Percentiles rank a stretch among this genome's conserved stretches.
phyloP scores from a whole-genome alignment of 768 basidiomycete genomes.

The Chalciporus piperatus region DNA sequence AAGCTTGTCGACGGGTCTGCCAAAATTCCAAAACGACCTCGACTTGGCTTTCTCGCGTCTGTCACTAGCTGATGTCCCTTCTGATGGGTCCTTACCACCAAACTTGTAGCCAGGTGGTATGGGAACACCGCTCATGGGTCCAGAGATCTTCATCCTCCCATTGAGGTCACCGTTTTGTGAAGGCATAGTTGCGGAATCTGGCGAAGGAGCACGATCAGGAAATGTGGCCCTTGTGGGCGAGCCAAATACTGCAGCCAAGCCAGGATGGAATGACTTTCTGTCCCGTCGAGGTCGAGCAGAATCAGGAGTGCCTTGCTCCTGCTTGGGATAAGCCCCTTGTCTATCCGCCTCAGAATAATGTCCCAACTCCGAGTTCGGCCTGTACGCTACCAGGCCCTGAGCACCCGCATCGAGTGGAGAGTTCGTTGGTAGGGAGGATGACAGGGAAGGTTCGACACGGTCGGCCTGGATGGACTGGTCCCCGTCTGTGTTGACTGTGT shows the following conservation, averaged over 20 bases:
- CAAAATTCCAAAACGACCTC: conserved; percentile 91
- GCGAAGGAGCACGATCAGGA: conserved; percentile 37
- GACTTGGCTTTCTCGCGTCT: conserved; percentile 92
- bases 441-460: conserved; percentile 57
- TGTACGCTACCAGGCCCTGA: conserved; percentile 34
- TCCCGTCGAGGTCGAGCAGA: conserved; percentile 51
- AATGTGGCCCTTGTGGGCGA: conserved; percentile 41
- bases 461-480: conserved; percentile 33
- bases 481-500: conserved; percentile 38
- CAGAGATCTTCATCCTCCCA: conserved; percentile 83
- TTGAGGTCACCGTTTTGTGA: conserved; percentile 50
- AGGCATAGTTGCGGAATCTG: conserved; percentile 52
- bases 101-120: conserved; percentile 92
- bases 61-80: conserved; percentile 48
- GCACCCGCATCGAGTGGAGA: conserved; percentile 41
- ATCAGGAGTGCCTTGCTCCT: conserved; percentile 52
- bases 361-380: conserved; percentile 80
- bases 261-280: conserved; percentile 66
- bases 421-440: conserved; percentile 53
- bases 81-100: conserved; percentile 66
- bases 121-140: conserved; percentile 78
- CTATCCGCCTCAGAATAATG: conserved; percentile 69
- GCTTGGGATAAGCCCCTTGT: conserved; percentile 28
- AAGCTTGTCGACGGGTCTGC: conserved; percentile 51
- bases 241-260: conserved; percentile 46